Evolutionary conservation across 805 yeast species (phyloP), one percentile per base, ranked within the genome.

Genomic region (Ogataea zsoltii): DNA sequence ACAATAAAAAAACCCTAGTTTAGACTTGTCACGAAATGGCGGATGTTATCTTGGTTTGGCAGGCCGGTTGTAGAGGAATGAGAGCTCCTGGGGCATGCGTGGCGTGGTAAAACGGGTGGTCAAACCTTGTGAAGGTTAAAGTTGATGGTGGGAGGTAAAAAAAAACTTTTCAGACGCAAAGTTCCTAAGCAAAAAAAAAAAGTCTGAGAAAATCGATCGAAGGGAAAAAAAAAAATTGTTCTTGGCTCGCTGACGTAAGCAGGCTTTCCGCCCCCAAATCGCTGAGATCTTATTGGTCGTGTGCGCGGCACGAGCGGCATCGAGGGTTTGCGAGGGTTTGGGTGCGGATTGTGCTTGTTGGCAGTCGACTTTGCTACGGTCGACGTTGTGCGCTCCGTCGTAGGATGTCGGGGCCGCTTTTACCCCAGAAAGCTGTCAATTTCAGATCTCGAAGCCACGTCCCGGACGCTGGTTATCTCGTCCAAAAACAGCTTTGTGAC

Each of bases 31-130:
- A 37, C 25, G 40, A 37, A 37, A 37, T 37, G 32, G 40, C 26
- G 43, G 46, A 49, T 53, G 51, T 63, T 63, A 63, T 63, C 67
- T 57, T 45, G 67, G 65, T 61, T 58, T 62, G 42, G 66, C 62
- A 45, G 64, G 66, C 49, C 53, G 61, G 58, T 61, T 62, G 56
- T 53, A 61, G 49, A 56, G 50, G 45, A 62, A 60, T 23, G 65
- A 62, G 44, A 60, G 44, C 42, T 58, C 65, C 62, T 53, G 51
- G 50, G 61, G 61, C 65, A 61, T 59, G 41, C 48, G 46, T 33
- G 41, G 12, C 4, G n/a, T 21, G 41, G 31, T 28, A 4, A n/a
- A n/a, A n/a, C n/a, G n/a, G 13, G 6, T 11, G 13, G 11, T 35
- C 16, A 9, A 16, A 18, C 13, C 28, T 18, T 16, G 10, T 17